Evolutionary conservation across 768 basidiomycete species (phyloP).

Genomic region (Boletales sp.): DNA sequence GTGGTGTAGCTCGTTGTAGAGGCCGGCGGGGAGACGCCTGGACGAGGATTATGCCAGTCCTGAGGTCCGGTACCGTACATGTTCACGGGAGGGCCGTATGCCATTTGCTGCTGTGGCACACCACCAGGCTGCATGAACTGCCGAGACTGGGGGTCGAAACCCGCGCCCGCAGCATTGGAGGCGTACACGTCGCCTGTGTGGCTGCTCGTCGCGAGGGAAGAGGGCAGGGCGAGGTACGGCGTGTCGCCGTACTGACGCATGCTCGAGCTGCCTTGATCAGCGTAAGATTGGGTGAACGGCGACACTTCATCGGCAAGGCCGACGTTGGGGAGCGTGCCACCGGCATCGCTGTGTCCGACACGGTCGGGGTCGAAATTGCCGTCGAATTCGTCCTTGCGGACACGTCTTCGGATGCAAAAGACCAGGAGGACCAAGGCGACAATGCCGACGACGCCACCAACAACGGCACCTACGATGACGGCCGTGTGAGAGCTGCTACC

Average conservation of each 20-base stretch:
- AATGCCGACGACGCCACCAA: conserved; percentile 41
- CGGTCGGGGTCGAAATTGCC: conserved; percentile 50
- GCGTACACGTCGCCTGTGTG: conserved; percentile 10
- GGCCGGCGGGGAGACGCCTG: conserved; percentile 19
- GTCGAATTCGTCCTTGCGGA: conserved; percentile 40
- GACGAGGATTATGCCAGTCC: conserved; percentile 20
- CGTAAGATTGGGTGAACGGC: conserved; percentile 15
- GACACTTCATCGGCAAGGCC: conserved; percentile 29
- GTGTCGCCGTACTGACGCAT: conserved; percentile 25
- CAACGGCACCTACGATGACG: conserved; percentile 52
- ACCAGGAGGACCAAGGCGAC: conserved; percentile 24
- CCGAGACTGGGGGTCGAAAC: conserved; percentile 8
- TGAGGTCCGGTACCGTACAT: conserved; percentile 11
- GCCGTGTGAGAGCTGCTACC: conserved; percentile 25
- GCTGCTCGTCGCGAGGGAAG: not conserved
- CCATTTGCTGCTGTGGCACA: not conserved
- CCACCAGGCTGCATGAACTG: not conserved
- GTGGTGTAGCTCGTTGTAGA: conserved; percentile 19
- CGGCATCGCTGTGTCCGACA: conserved; percentile 27
- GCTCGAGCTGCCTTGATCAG: conserved; percentile 5
- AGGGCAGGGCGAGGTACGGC: conserved; percentile 2
- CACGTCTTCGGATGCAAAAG: conserved; percentile 26
- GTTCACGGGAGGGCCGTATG: conserved; percentile 3
- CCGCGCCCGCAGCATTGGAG: not conserved
- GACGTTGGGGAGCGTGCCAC: conserved; percentile 25